Evolutionary conservation across 1,139 yeast species (phyloP), one percentile per base, ranked within the genome.

Genomic region (Yamadazyma siamensis): DNA sequence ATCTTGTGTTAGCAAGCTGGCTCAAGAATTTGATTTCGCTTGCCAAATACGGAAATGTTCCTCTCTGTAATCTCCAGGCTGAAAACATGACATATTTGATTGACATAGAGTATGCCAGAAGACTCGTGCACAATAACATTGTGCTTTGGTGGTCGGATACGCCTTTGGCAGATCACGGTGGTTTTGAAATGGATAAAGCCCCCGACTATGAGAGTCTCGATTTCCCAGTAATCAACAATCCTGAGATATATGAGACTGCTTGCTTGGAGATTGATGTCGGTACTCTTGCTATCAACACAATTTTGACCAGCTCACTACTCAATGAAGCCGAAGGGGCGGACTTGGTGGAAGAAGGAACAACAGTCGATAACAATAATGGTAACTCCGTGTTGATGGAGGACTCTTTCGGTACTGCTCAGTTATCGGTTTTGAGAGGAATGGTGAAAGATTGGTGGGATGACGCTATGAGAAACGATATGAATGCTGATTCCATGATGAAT

Each of bases 381-480:
- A 62, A 71, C 4, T 66, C 75, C 13, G 75, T 71, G 26, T 77
- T 77, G 47, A 82, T 88, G 4, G 81, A 77, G 44, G 88, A 82
- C 53, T 75, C 94, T 0, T 88, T 89, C 47, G 80, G 89, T n/a
- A 69, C 79, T 0, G 78, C 86, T 1, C 86, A 96, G 1, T 63
- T 91, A 38, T 56, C 69, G 11, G 81, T 83, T 1, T 67, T 94
- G 37, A 75, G 94, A 49, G 56, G 71, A 4, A 65, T 91, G 75
- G 83, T 94, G 6, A 86, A 82, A 46, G 79, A 72, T 25, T 87
- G 96, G 96, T 91, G 97, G 96, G 94, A 87, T 50, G 85, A 80
- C 49, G 97, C 96, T 0, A 60, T 85, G 34, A 65, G 68, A 19
- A 77, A 77, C 38, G 74, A 83, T 43, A 49, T 65, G 7, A 79